Conservation (phyloP, 1,284 basidiomycete genomes). For the Trichosporon sp. region DNA sequence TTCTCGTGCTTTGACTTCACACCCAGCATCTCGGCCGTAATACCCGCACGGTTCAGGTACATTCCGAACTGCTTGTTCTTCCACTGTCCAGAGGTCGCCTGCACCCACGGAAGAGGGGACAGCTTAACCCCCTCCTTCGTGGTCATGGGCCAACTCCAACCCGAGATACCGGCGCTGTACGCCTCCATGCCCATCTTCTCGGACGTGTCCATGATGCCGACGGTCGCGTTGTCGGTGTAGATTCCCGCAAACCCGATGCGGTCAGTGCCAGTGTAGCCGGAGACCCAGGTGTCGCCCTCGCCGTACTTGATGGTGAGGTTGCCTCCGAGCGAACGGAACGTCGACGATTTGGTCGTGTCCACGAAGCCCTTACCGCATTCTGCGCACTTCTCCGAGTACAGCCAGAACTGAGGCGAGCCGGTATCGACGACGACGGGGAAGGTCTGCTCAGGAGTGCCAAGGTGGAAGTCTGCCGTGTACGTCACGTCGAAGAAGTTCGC, state of each 20-base stretch:
- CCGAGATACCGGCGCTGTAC: neutral
- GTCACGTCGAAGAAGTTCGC: constrained; percentile 5
- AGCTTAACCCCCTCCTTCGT: neutral
- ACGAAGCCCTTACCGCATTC: constrained; percentile 16
- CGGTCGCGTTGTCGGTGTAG: constrained; percentile 48
- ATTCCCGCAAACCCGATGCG: constrained; percentile 50
- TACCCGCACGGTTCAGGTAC: constrained; percentile 59
- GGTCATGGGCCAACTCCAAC: neutral
- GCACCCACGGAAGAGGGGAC: neutral
- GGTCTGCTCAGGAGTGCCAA: constrained; percentile 51
- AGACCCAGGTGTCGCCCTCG: constrained; percentile 59
- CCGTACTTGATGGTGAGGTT: constrained; percentile 65
- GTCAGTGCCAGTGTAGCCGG: constrained; percentile 31
- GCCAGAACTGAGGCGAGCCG: constrained; percentile 52
- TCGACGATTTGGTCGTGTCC: constrained; percentile 30
- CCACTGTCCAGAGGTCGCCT: constrained; percentile 47
- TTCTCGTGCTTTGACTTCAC: constrained; percentile 48
- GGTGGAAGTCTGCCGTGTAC: constrained; percentile 40
- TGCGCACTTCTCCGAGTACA: constrained; percentile 23
- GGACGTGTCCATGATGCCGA: constrained; percentile 57
- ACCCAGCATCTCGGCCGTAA: neutral
- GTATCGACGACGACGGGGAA: constrained; percentile 55
- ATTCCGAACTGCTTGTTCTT: constrained; percentile 71
- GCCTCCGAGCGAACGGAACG: constrained; percentile 15
- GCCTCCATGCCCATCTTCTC: constrained; percentile 41